These are phyloP conservation scores for Parathielavia hyrcaniae DNA, from an alignment of 495 filamentous ascomycete species.

Conservation along the genomic window DNA sequence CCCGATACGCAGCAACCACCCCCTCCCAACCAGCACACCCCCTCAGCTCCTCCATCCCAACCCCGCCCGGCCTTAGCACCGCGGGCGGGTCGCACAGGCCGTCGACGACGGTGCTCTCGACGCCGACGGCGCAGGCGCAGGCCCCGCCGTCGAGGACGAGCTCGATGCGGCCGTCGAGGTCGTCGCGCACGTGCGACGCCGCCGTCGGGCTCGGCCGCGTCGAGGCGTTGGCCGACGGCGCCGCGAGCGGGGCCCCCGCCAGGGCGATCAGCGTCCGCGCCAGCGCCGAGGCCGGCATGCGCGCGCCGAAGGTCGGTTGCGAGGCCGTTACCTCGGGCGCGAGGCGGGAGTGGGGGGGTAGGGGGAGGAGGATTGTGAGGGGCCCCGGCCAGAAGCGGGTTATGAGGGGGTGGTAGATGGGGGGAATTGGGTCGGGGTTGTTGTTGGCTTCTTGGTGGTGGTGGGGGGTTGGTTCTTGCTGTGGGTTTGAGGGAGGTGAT, in stretches of 20 bases:
- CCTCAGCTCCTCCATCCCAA: conserved; percentile 78
- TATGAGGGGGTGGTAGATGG: conserved; percentile 78
- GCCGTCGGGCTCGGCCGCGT: conserved; percentile 87
- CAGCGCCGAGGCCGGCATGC: conserved; percentile 80
- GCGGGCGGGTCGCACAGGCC: conserved; percentile 73
- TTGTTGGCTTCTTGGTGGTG: not conserved
- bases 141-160: conserved; percentile 84
- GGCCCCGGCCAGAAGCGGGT: conserved; percentile 89
- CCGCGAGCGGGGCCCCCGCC: conserved; percentile 74
- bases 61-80: conserved; percentile 79
- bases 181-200: conserved; percentile 79
- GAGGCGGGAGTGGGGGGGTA: conserved; percentile 62
- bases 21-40: conserved; percentile 70
- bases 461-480: not conserved
- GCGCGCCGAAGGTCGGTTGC: conserved; percentile 76
- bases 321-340: conserved; percentile 84
- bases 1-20: conserved; percentile 67
- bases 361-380: conserved; percentile 82
- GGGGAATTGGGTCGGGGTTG: conserved; percentile 53
- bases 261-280: conserved; percentile 78
- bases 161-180: conserved; percentile 77
- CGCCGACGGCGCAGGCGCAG: conserved; percentile 63
- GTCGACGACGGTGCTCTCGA: conserved; percentile 96
- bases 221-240: conserved; percentile 88
- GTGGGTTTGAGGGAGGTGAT: conserved; percentile 1